phyloP scores from a whole-genome alignment of 2,329 filamentous ascomycete genomes.

The Lasiodiplodia gonubiensis region DNA sequence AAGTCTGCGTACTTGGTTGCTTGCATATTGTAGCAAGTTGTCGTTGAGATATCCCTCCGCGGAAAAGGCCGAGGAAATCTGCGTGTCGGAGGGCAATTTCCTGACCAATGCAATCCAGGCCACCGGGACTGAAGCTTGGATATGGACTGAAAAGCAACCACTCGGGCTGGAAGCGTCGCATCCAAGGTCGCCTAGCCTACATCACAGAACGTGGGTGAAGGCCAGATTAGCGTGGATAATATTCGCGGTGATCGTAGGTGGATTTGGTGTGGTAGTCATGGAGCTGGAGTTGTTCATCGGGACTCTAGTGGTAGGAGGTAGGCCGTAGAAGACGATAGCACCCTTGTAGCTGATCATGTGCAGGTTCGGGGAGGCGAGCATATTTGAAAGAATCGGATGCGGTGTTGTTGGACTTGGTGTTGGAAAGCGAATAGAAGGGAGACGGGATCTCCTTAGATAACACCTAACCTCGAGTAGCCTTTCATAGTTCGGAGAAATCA shows the following conservation, averaged over 20 bases:
- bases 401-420: conserved; percentile 39
- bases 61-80: too few species aligned
- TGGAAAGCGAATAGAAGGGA: conserved; percentile 33
- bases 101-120: too few species aligned
- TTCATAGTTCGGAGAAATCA: neutral
- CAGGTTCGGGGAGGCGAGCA: conserved; percentile 42
- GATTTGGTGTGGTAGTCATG: conserved; percentile 45
- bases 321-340: conserved; percentile 37
- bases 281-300: conserved; percentile 54
- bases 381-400: conserved; percentile 45
- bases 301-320: conserved; percentile 34
- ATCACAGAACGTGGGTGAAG: conserved; percentile 49
- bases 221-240: neutral
- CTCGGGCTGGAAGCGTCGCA: too few species aligned
- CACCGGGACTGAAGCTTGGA: too few species aligned
- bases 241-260: neutral
- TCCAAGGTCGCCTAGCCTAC: conserved; percentile 47
- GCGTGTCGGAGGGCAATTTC: too few species aligned
- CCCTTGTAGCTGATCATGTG: conserved; percentile 47
- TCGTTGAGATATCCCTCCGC: too few species aligned
- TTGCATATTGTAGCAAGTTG: too few species aligned
- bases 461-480: neutral
- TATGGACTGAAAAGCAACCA: too few species aligned
- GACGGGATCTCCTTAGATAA: neutral
- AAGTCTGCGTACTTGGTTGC: too few species aligned